A percentile compares a stretch with the other conserved stretches of the same genome.
These are phyloP conservation scores for Fusarium sacchari DNA, from an alignment of 2,329 filamentous ascomycete genomes.

Conservation along the genomic window DNA sequence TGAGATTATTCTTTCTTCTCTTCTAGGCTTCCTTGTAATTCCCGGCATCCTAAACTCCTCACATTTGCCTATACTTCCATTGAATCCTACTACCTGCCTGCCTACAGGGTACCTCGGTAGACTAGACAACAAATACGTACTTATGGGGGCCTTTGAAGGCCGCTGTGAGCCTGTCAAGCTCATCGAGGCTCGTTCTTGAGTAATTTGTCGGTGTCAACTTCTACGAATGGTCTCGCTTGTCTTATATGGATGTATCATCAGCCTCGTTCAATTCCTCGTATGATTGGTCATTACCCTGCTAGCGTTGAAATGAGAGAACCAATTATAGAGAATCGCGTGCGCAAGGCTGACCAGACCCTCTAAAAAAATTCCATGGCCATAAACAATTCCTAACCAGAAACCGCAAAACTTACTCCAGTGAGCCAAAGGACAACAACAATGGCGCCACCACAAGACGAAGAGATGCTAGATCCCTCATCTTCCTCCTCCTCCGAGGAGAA, in stretches of 20 bases:
- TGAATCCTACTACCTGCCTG: background rate
- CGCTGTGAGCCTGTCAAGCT: background rate
- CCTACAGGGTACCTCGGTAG: background rate
- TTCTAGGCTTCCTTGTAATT: background rate
- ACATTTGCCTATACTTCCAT: background rate
- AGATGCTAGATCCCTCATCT: constrained; percentile 41
- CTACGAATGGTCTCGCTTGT: background rate
- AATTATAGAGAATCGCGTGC: constrained; percentile 25
- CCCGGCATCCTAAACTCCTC: background rate
- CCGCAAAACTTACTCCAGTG: constrained; percentile 21
- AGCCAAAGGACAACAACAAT: constrained; percentile 42
- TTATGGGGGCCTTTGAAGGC: background rate
- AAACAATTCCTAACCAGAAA: constrained; percentile 35
- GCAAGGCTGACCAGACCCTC: constrained; percentile 46
- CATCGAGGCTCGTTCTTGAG: too few relatives aligned
- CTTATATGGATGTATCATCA: constrained; percentile 12
- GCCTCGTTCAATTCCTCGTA: constrained; percentile 22
- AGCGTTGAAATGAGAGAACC: constrained; percentile 4
- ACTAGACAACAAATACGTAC: background rate
- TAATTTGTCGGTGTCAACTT: background rate
- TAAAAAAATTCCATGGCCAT: constrained; percentile 46
- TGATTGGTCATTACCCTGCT: constrained; percentile 34
- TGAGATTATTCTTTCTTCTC: background rate
- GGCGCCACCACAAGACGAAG: constrained; percentile 46
- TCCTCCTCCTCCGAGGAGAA: constrained; percentile 46